Conservation (phyloP, 2,329 filamentous ascomycete species). For the Ophiostoma triangulosporum region DNA sequence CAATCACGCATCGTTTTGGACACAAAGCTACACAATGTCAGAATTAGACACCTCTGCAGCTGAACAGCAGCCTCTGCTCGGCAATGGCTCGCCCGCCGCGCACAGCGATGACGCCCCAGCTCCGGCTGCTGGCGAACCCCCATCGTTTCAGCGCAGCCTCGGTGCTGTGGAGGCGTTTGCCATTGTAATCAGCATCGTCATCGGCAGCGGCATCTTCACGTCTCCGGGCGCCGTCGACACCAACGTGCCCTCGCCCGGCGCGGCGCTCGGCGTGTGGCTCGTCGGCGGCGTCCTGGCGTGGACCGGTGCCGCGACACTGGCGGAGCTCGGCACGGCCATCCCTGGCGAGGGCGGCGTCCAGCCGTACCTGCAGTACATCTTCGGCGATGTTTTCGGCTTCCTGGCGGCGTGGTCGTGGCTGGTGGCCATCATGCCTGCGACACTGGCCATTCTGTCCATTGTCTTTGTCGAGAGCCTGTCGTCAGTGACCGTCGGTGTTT, state of each 20-base stretch:
- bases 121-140: background rate
- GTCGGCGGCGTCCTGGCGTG: conserved; percentile 49
- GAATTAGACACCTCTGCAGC: background rate
- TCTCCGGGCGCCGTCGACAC: conserved; percentile 49
- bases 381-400: conserved; percentile 47
- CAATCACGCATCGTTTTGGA: background rate
- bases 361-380: conserved; percentile 47
- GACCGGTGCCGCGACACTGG: conserved; percentile 49
- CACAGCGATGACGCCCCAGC: background rate
- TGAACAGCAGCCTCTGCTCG: background rate
- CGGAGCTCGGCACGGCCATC: conserved; percentile 49
- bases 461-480: conserved; percentile 46
- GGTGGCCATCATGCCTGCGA: conserved; percentile 49
- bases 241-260: conserved; percentile 49
- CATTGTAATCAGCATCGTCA: conserved; percentile 49
- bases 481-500: background rate
- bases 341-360: conserved; percentile 51
- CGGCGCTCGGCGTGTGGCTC: conserved; percentile 44
- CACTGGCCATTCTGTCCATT: conserved; percentile 49
- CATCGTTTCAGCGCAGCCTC: conserved; percentile 5
- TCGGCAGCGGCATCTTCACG: conserved; percentile 53
- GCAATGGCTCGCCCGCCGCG: background rate
- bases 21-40: background rate
- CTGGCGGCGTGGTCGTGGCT: conserved; percentile 53
- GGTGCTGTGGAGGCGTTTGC: conserved; percentile 39